These are phyloP conservation scores for Apium graveolens DNA, from an alignment of 129 eudicot species.

Conservation along the genomic window DNA sequence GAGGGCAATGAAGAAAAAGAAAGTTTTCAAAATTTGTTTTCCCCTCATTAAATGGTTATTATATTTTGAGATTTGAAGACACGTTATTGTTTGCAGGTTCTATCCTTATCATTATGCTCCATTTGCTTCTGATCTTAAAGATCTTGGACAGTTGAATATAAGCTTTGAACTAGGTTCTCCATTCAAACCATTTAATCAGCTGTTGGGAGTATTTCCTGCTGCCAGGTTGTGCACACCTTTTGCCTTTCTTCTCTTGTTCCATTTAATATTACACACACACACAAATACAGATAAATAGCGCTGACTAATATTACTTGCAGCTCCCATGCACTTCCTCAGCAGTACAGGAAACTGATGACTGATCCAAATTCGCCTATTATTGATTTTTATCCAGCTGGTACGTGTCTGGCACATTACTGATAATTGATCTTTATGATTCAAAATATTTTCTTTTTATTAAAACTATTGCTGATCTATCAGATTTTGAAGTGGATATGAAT, in stretches of 20 bases:
- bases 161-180: constrained; percentile 83
- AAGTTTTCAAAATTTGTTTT: not conserved
- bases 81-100: constrained; percentile 48
- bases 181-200: constrained; percentile 93
- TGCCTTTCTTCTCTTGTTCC: not conserved
- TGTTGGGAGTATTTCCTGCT: constrained; percentile 98
- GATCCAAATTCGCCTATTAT: constrained; percentile 90
- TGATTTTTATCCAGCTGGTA: constrained; percentile 93
- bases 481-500: constrained; percentile 98
- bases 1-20: not conserved
- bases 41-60: not conserved
- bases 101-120: constrained; percentile 99
- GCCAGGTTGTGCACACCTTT: constrained; percentile 57
- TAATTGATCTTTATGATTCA: constrained; percentile 6
- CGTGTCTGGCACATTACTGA: constrained; percentile 5
- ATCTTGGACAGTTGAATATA: constrained; percentile 65
- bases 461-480: constrained; percentile 29
- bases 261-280: not conserved
- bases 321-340: constrained; percentile 93
- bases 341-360: constrained; percentile 78
- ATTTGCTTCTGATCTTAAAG: constrained; percentile 97
- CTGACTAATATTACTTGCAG: constrained; percentile 48
- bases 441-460: constrained; percentile 1
- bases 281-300: not conserved
- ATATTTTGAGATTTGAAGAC: not conserved